Base-by-base conservation (phyloP, 2,329 filamentous ascomycete genomes). In the Chaetoscypha palmicola region DNA sequence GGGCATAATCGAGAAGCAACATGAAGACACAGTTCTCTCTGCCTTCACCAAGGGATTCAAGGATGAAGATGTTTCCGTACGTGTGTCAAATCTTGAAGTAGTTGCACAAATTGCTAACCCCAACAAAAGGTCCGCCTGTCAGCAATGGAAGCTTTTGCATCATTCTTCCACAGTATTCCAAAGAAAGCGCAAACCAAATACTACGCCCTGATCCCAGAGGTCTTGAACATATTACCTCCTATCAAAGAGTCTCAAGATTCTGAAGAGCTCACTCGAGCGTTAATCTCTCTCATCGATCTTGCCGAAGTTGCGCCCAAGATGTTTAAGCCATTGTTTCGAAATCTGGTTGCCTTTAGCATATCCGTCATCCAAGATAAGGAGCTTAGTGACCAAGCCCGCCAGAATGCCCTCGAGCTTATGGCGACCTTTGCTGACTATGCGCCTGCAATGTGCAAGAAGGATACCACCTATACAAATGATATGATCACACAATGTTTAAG, bases 401-500 rank as follows among this genome's bases (percentile, higher is more conserved):
- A 98, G 65, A 97, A 97, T 62, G 89, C 91, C 0, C 73, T 98
- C 32, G 92, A 98, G 65, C 76, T 98, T 44, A 95, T 98, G 87
- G 90, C 90, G 20, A 98, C 92, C 0, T 98, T 98, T 64, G 90
- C 91, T 53, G 92, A 98, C 62, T 92, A 91, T 58, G 86, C 88
- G 1, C 89, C 92, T 3, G 83, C 84, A 28, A 91, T 97, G 81
- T 97, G 92, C 72, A 87, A 84, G 62, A 96, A 95, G 64, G 91
- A 98, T 61, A 67, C 81, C n/a, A 83, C 81, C 9, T 98, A 94
- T 67, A 92, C 90, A 2, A 82, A 78, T 48, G 89, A 96, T 53
- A 98, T 98, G 92, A 94, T 98, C 52, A 97, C 90, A 1, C 92
- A 98, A 66, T 98, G 92, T 64, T 70, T 98, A 55, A 97, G 91